Percentiles rank a stretch among this genome's conserved stretches.
phyloP scores from a whole-genome alignment of 225 moss, liverwort and hornwort species.

The Neckera pumila region DNA sequence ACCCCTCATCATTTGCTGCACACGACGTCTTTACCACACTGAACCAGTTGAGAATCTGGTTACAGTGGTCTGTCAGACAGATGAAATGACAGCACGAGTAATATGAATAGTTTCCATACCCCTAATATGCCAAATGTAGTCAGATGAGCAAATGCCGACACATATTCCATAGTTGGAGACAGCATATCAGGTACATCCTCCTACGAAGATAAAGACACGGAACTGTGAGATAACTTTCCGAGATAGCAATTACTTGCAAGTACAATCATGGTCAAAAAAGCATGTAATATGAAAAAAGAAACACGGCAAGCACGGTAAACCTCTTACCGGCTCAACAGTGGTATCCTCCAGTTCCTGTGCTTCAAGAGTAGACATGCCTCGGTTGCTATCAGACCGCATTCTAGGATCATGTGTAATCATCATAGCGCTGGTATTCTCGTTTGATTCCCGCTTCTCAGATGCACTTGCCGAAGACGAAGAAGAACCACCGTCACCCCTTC shows the following conservation, averaged over 20 bases:
- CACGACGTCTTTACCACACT: not conserved
- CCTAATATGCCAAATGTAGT: slow-evolving; percentile 89
- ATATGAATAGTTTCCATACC: slow-evolving; percentile 30
- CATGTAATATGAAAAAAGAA: not conserved
- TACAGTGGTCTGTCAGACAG: not conserved
- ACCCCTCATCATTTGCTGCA: not conserved
- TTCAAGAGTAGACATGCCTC: not conserved
- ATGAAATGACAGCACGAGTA: not conserved
- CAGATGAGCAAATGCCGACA: slow-evolving; percentile 73
- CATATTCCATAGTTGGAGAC: slow-evolving; percentile 38
- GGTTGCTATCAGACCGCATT: not conserved
- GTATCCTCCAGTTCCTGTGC: not conserved
- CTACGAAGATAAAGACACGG: not conserved
- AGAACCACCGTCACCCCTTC: slow-evolving; percentile 9
- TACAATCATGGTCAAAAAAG: not conserved
- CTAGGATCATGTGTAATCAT: not conserved
- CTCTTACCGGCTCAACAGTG: slow-evolving; percentile 5
- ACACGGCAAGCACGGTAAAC: not conserved
- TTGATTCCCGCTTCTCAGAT: slow-evolving; percentile 3
- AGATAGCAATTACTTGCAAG: not conserved
- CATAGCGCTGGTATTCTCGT: not conserved
- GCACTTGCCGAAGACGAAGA: not conserved
- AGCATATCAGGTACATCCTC: not conserved
- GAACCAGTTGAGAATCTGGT: not conserved
- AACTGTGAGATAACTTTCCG: not conserved